Evolutionary conservation across 768 basidiomycete species (phyloP), one percentile per base, ranked within the genome.

Genomic region (Ephemerocybe angulata): DNA sequence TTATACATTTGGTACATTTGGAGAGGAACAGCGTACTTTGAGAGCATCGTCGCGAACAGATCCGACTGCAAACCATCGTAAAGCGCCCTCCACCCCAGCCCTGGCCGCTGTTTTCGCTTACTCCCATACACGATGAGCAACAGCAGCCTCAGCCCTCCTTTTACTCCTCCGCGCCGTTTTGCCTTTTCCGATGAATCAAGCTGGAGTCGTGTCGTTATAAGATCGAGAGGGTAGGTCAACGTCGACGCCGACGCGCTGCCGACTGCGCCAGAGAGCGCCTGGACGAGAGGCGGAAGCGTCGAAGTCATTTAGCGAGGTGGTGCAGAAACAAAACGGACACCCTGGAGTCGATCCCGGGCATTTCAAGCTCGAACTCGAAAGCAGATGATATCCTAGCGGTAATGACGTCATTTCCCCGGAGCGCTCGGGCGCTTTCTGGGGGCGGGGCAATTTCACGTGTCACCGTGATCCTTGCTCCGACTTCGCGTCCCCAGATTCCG

Each of bases 241-340:
- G 75, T 65, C 59, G 82, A 83, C 0, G 82, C 80, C 6, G 78
- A 67, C 1, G 79, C 80, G 56, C 80, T 80, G 12, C 81, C 84
- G 38, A 83, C 68, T 1, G 80, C 76, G 2, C 83, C 84, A 4
- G 82, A 80, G 54, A 77, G 70, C 0, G 84, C 84, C 59, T 86
- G 84, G 0, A 80, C 74, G 13, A 84, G 70, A 4, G 84, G 84
- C 3, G 84, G 82, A 2, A 86, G 72, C 0, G 78, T 75, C 54
- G 79, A 81, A 7, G 83, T 81, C 83, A 84, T 84, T 43, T 6
- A 24, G 24, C n/a, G n/a, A n/a, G n/a, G n/a, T n/a, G n/a, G n/a
- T n/a, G n/a, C 2, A 42, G 8, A 22, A 17, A 3, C 28, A 53
- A 43, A 21, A 42, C 24, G 22, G 31, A n/a, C 4, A 24, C 31